Evolutionary conservation across 1,139 yeast species (phyloP), one percentile per base, ranked within the genome.

Genomic region (Yamadazyma friedrichii): DNA sequence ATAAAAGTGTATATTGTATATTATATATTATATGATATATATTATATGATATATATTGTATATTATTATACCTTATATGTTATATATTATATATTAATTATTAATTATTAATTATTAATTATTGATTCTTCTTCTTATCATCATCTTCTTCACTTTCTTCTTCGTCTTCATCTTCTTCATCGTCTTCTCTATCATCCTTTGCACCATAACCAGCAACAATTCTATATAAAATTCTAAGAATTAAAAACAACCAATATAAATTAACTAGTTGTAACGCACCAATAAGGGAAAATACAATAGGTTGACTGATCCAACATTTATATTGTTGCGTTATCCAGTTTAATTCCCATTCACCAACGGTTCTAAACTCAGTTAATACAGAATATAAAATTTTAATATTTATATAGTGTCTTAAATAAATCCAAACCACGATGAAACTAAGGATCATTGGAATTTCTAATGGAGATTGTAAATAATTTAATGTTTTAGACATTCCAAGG

Each of bases 251-350:
- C 98, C 98, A 93, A 67, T 87, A 93, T 17, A 77, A 55, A 58
- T 93, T 93, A 44, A 93, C 91, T 43, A 88, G 56, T 61, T 93
- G 98, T 50, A 93, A 75, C 1, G 94, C 91, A 43, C 78, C 70
- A 45, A 93, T 76, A 56, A 93, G 76, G 15, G 67, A 64, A 56
- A 93, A 91, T 2, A 93, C 91, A 59, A 93, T 89, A 46, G 87
- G 85, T 66, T 88, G 95, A 13, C 98, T 85, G 51, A 94, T 87
- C 84, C 88, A 88, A 67, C 98, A 93, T 65, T 94, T 93, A 71
- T 91, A 93, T 62, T 91, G 96, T 61, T 89, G 93, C 26, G 94
- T 83, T n/a, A 76, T 88, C 82, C 91, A 93, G 67, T 88, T 82
- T 53, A 94, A 73, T 42, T 76, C 76, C 67, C 75, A 89, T 46